phyloP scores from a whole-genome alignment of 768 basidiomycete genomes.

The Pholiota conissans region DNA sequence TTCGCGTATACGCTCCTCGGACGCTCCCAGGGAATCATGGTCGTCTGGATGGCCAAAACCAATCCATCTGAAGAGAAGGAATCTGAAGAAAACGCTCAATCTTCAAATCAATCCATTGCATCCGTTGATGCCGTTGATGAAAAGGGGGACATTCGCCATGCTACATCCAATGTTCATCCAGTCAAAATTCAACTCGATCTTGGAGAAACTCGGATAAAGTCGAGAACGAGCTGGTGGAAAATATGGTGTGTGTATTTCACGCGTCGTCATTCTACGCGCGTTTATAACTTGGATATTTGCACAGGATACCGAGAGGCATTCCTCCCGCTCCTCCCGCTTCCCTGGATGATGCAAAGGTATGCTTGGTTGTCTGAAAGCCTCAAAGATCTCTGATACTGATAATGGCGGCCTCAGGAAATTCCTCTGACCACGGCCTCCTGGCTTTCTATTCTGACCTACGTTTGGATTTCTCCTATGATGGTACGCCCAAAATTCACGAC shows the following conservation, averaged over 20 bases:
- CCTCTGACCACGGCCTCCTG: constrained; percentile 60
- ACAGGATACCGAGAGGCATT: constrained; percentile 58
- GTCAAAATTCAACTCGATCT: constrained; percentile 37
- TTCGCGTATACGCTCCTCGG: background rate
- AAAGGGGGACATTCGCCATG: background rate
- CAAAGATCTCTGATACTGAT: background rate
- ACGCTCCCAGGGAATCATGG: background rate
- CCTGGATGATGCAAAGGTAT: constrained; percentile 55
- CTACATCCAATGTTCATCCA: background rate
- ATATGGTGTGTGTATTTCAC: constrained; percentile 39
- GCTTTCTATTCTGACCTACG: constrained; percentile 59
- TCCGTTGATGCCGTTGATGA: background rate
- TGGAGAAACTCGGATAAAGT: constrained; percentile 38
- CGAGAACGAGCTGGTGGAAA: constrained; percentile 54
- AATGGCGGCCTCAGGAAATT: constrained; percentile 46
- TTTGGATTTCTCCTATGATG: constrained; percentile 66
- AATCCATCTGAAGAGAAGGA: background rate
- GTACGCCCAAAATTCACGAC: constrained; percentile 24
- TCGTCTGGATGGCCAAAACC: background rate
- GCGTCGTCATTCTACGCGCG: background rate
- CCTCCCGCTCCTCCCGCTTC: constrained; percentile 57
- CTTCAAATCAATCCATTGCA: background rate
- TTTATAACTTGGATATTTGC: no score
- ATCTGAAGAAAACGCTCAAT: background rate
- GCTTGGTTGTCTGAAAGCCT: background rate